These are phyloP conservation scores for Wakefieldia striispora DNA, from an alignment of 768 basidiomycete species.

Conservation along the genomic window DNA sequence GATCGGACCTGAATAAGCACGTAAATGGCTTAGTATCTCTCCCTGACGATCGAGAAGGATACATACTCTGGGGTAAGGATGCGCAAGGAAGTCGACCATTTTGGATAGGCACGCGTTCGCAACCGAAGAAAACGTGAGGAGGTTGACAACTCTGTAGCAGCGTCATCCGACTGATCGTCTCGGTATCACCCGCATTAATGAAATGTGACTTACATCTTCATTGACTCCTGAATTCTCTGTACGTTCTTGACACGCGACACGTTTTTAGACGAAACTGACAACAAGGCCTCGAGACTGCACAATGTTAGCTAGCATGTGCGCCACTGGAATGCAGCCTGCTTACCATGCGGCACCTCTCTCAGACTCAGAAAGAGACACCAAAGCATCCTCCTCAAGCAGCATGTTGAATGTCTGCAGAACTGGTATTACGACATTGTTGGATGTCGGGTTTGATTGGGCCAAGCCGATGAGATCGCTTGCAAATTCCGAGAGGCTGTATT, in stretches of 20 bases:
- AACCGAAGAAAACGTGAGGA: slow-evolving; percentile 53
- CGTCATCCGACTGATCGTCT: slow-evolving; percentile 13
- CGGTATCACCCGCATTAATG: slow-evolving; percentile 13
- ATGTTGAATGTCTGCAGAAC: slow-evolving; percentile 72
- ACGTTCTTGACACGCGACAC: slow-evolving; percentile 73
- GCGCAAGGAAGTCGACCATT: slow-evolving; percentile 64
- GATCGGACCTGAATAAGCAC: slow-evolving; percentile 59
- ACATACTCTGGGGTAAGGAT: slow-evolving; percentile 78
- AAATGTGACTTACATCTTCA: slow-evolving; percentile 70
- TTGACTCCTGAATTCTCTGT: slow-evolving; percentile 75
- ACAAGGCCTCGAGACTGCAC: slow-evolving; percentile 51
- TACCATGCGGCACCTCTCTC: slow-evolving; percentile 52
- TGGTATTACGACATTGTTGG: slow-evolving; percentile 80
- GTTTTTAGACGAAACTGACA: slow-evolving; percentile 59
- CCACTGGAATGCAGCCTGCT: slow-evolving; percentile 24
- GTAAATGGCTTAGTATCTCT: slow-evolving; percentile 2
- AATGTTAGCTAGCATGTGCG: slow-evolving; percentile 10
- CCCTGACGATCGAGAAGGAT: slow-evolving; percentile 11
- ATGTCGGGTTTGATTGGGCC: slow-evolving; percentile 50
- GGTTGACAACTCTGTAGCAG: slow-evolving; percentile 56
- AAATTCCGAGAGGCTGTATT: slow-evolving; percentile 52
- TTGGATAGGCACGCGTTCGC: slow-evolving; percentile 40
- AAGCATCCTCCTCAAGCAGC: slow-evolving; percentile 65
- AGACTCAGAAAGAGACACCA: slow-evolving; percentile 48
- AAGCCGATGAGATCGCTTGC: slow-evolving; percentile 56